Base-by-base conservation (phyloP, 352 stramenopile genomes). In the Elongisporangium anandrum region DNA sequence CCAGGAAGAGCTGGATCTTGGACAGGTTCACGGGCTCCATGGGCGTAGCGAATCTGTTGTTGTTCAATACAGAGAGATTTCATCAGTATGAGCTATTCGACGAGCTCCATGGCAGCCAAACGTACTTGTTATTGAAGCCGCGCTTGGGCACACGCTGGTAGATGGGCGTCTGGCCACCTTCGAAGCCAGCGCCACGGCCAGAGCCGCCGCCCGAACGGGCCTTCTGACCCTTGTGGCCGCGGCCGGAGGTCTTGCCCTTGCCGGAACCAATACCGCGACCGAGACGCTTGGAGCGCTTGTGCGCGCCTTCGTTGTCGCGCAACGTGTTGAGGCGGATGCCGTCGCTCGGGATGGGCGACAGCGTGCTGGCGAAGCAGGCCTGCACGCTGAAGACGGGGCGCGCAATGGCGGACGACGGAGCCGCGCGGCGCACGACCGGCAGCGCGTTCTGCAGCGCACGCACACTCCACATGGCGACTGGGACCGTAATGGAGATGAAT, bases 141-240 rank as follows among this genome's bases (percentile, higher is more conserved):
- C 95, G 90, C 84, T 99, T 99, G 34, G 97, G 97, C 47, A 99
- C 67, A 49, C 91, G 85, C 70, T 98, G 94, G 79, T 98, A 97
- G 56, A 99, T 74, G 45, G 96, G 97, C 50, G 97, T 99, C 78
- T 99, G 97, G 4, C 97, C 97, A 57, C 97, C 97, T 68, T 99
- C 97, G 66, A 99, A 99, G 26, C 88, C 92, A 22, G 89, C 82
- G 0, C 95, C 87, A 22, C 83, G 83, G 5, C 83, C 83, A 0
- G 83, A 73, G 22, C 91, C 82, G 8, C 90, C 88, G 15, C 97
- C 96, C 13, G 80, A 76, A 52, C 97, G 85, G 24, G 96, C 81
- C 78, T 99, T 98, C 74, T 98, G 94, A 56, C 97, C 97, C 77
- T 99, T 99, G 75, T 99, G 96, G 52, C 97, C 97, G 38, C 92